phyloP scores from a whole-genome alignment of 2,329 filamentous ascomycete species.

The Sclerotinia subarctica region DNA sequence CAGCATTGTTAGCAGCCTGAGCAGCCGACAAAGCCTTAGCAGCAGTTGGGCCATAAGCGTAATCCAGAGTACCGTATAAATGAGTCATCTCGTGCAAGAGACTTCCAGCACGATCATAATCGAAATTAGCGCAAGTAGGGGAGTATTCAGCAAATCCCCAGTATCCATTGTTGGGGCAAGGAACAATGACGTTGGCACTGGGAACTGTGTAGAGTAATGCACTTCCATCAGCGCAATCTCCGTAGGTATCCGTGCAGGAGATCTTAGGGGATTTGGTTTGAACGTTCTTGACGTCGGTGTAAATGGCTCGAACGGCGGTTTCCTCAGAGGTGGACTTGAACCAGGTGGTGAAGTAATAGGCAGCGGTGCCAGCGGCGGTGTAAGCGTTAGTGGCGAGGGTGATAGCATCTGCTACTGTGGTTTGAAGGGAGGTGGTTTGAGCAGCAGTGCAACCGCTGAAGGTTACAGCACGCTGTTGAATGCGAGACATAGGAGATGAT shows the following conservation, averaged over 20 bases:
- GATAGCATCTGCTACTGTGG: slow-evolving; percentile 28
- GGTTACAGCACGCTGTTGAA: slow-evolving; percentile 29
- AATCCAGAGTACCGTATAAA: slow-evolving; percentile 32
- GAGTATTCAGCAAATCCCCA: slow-evolving; percentile 29
- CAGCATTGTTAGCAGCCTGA: slow-evolving; percentile 29
- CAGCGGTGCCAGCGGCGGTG: slow-evolving; percentile 27
- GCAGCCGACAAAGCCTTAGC: slow-evolving; percentile 26
- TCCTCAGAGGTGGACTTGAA: slow-evolving; percentile 30
- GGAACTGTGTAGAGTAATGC: slow-evolving; percentile 31
- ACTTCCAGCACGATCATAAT: slow-evolving; percentile 30
- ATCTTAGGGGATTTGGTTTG: slow-evolving; percentile 30
- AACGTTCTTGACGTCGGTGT: slow-evolving; percentile 28
- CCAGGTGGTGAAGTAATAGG: slow-evolving; percentile 30
- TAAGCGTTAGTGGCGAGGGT: slow-evolving; percentile 28
- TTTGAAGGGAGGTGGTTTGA: slow-evolving; percentile 26
- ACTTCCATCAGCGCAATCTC: slow-evolving; percentile 28
- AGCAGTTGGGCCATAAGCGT: slow-evolving; percentile 29
- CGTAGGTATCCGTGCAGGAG: slow-evolving; percentile 28
- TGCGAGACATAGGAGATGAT: slow-evolving; percentile 24
- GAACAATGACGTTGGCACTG: slow-evolving; percentile 28
- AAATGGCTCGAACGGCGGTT: slow-evolving; percentile 28
- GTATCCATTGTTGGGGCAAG: slow-evolving; percentile 31
- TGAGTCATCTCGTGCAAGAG: slow-evolving; percentile 32
- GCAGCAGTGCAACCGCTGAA: slow-evolving; percentile 27
- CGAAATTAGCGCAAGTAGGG: slow-evolving; percentile 27